Percentiles rank a stretch among this genome's conserved stretches.
Evolutionary conservation across 306 rosid genomes (phyloP).

Genomic region (Lithocarpus polystachyus): DNA sequence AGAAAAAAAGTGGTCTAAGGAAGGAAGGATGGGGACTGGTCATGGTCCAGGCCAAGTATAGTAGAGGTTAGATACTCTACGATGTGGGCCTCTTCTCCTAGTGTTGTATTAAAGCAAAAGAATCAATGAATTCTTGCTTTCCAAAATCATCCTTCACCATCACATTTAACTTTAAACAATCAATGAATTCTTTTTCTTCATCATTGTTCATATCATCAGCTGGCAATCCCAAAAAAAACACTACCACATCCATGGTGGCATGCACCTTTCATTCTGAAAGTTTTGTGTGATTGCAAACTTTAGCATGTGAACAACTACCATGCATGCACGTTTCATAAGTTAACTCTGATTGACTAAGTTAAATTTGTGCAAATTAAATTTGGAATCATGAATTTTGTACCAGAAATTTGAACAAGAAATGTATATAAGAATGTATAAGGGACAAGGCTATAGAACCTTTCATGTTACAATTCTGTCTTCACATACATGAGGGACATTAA

Average conservation of each 20-base stretch:
- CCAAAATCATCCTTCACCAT: constrained; percentile 34
- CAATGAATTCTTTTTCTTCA: not conserved
- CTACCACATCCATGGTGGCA: not conserved
- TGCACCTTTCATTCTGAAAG: not conserved
- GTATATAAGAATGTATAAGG: no score
- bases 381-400: not conserved
- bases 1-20: not conserved
- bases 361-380: not conserved
- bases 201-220: not conserved
- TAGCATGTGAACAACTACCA: no score
- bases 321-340: no score
- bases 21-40: constrained; percentile 23
- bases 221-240: not conserved
- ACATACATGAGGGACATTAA: no score
- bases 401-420: not conserved
- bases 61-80: constrained; percentile 13
- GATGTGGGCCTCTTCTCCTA: constrained; percentile 34
- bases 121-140: constrained; percentile 33
- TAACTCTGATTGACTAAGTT: no score
- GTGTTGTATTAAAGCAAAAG: constrained; percentile 46
- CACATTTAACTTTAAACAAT: constrained; percentile 32
- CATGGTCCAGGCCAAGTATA: constrained; percentile 28
- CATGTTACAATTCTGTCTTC: no score
- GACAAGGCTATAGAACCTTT: no score
- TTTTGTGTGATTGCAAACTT: not conserved